Percentiles rank a stretch among this genome's conserved stretches.
Conservation (phyloP, 1,139 yeast species). For the Yamadazyma spencermartinsiae region DNA sequence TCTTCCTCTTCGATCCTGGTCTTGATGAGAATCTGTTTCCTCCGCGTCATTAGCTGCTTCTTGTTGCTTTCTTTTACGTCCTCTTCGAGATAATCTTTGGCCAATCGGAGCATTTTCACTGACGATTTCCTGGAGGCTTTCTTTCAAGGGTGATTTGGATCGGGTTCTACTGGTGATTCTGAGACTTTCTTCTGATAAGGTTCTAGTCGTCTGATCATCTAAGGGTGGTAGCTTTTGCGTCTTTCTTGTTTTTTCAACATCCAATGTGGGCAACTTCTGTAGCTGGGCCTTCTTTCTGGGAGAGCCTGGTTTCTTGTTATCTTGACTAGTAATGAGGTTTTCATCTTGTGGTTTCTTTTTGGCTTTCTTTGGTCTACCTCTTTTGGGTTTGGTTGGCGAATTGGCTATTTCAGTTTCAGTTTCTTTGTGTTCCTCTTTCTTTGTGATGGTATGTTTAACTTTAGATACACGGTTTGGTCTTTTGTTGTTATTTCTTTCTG, state of each 20-base stretch:
- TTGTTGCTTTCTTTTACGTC: constrained; percentile 11
- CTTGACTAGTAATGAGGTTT: not conserved
- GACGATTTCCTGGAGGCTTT: constrained; percentile 30
- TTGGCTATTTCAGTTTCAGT: not conserved
- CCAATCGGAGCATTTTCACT: constrained; percentile 20
- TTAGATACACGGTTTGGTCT: no score
- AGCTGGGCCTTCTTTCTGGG: constrained; percentile 3
- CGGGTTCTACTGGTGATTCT: constrained; percentile 28
- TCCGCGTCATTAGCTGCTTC: constrained; percentile 3
- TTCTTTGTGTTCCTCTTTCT: not conserved
- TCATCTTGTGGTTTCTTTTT: not conserved
- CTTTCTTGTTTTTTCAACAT: no score
- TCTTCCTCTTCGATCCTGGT: constrained; percentile 3
- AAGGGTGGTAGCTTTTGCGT: no score
- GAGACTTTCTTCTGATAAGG: not conserved
- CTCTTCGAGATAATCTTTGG: constrained; percentile 18
- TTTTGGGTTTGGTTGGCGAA: constrained; percentile 2
- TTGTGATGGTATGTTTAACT: no score
- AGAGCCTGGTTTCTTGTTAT: not conserved
- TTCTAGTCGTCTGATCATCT: no score
- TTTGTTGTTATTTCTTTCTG: no score
- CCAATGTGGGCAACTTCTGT: no score
- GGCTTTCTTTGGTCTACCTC: constrained; percentile 1
- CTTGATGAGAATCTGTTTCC: constrained; percentile 2
- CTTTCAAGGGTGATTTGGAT: constrained; percentile 44